Conservation (phyloP, 441 rosid genomes). For the Kokia cookei region DNA sequence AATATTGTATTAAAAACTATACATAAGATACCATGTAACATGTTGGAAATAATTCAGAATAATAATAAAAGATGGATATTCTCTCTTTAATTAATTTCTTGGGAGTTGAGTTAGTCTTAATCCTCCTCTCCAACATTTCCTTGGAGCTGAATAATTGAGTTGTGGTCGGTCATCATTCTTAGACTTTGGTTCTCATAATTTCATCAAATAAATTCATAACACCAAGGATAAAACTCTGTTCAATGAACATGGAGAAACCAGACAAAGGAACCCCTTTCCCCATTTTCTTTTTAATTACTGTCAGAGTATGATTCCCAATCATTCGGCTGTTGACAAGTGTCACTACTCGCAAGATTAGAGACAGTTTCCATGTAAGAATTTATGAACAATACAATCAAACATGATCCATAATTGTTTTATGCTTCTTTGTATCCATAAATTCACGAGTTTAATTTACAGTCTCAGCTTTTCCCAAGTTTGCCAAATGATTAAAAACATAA, state of each 20-base stretch:
- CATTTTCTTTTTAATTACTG: too few species aligned
- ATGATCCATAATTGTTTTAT: too few species aligned
- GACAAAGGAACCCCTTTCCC: too few species aligned
- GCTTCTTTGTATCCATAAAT: neutral
- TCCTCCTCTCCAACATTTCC: neutral
- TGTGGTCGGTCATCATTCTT: conserved; percentile 1
- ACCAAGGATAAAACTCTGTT: neutral
- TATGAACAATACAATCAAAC: too few species aligned
- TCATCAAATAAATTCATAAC: neutral
- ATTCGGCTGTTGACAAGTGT: too few species aligned
- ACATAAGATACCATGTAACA: neutral
- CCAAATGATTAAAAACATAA: neutral
- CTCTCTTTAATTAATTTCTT: neutral
- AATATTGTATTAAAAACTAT: neutral
- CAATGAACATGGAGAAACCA: neutral
- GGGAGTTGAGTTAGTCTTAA: neutral
- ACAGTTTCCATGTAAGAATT: too few species aligned
- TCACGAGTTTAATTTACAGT: neutral
- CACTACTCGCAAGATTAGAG: too few species aligned
- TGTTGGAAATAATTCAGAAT: conserved; percentile 3
- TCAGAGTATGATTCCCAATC: too few species aligned
- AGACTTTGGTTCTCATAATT: neutral
- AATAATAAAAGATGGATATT: too few species aligned
- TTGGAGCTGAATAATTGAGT: neutral
- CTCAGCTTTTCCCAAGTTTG: neutral